These are phyloP conservation scores for Flueggea neowawraea DNA, from an alignment of 441 rosid species.

Conservation along the genomic window DNA sequence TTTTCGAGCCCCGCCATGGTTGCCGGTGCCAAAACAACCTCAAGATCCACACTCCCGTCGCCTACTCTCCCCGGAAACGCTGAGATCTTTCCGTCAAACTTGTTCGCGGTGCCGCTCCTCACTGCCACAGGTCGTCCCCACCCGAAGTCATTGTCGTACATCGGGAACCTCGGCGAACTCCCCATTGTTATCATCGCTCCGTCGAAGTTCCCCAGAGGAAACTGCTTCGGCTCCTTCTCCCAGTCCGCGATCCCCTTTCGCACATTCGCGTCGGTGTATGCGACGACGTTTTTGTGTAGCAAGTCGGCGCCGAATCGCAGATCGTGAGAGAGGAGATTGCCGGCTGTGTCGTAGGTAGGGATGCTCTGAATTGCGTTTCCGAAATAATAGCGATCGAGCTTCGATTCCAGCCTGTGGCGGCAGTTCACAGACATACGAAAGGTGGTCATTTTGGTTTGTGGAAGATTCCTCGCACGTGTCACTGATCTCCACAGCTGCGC, in stretches of 20 bases:
- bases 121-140: constrained; percentile 93
- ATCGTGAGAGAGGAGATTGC: constrained; percentile 52
- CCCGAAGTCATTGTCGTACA: constrained; percentile 93
- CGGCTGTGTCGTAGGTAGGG: constrained; percentile 52
- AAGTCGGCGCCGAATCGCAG: constrained; percentile 59
- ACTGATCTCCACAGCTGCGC: constrained; percentile 90
- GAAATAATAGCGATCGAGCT: constrained; percentile 61
- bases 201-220: constrained; percentile 85
- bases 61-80: constrained; percentile 92
- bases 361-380: constrained; percentile 97
- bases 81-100: constrained; percentile 94
- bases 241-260: constrained; percentile 59
- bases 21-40: constrained; percentile 75
- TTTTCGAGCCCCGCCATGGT: constrained; percentile 62
- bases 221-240: constrained; percentile 76
- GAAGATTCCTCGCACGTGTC: constrained; percentile 75
- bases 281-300: constrained; percentile 75
- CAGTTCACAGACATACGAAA: constrained; percentile 95
- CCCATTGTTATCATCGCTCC: constrained; percentile 98
- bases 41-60: constrained; percentile 81
- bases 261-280: constrained; percentile 62
- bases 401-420: constrained; percentile 81
- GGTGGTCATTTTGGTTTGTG: constrained; percentile 54
- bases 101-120: constrained; percentile 87
- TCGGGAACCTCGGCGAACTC: constrained; percentile 95